phyloP scores from a whole-genome alignment of 2,329 filamentous ascomycete species.

The Colletotrichum incanum region DNA sequence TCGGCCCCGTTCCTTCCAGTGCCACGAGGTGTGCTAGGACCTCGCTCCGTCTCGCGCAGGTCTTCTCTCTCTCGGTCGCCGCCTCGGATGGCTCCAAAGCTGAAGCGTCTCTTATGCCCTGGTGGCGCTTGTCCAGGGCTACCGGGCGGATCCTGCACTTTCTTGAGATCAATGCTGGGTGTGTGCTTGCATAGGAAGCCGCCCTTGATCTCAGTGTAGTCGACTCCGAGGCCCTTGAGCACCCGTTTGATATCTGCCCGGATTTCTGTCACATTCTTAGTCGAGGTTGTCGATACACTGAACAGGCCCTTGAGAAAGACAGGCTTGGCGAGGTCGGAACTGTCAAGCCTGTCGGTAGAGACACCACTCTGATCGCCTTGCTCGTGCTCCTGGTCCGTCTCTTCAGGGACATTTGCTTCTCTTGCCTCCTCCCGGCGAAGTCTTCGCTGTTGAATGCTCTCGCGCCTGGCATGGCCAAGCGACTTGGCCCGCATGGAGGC shows the following conservation, averaged over 20 bases:
- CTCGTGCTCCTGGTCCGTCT: conserved; percentile 82
- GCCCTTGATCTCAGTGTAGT: conserved; percentile 92
- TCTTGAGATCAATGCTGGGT: conserved; percentile 90
- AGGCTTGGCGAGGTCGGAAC: conserved; percentile 88
- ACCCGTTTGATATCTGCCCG: conserved; percentile 92
- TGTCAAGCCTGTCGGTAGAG: conserved; percentile 74
- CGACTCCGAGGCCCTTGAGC: conserved; percentile 88
- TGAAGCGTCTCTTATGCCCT: conserved; percentile 83
- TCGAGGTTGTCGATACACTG: conserved; percentile 96
- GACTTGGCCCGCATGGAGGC: conserved; percentile 86
- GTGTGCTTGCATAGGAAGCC: conserved; percentile 92
- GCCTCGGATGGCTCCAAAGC: conserved; percentile 79
- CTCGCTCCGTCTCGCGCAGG: conserved; percentile 70
- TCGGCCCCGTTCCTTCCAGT: conserved; percentile 69
- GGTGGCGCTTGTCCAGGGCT: conserved; percentile 69
- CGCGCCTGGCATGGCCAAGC: conserved; percentile 87
- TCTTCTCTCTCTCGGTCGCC: conserved; percentile 81
- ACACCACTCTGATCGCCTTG: conserved; percentile 73
- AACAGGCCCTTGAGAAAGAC: conserved; percentile 97
- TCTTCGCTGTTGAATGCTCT: conserved; percentile 92
- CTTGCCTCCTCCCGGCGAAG: conserved; percentile 80
- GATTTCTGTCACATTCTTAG: conserved; percentile 89
- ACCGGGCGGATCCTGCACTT: conserved; percentile 74
- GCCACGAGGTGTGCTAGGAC: conserved; percentile 59
- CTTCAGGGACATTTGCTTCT: conserved; percentile 88